These are phyloP conservation scores for Mimosa bimucronata DNA, from an alignment of 306 rosid species.

Conservation along the genomic window DNA sequence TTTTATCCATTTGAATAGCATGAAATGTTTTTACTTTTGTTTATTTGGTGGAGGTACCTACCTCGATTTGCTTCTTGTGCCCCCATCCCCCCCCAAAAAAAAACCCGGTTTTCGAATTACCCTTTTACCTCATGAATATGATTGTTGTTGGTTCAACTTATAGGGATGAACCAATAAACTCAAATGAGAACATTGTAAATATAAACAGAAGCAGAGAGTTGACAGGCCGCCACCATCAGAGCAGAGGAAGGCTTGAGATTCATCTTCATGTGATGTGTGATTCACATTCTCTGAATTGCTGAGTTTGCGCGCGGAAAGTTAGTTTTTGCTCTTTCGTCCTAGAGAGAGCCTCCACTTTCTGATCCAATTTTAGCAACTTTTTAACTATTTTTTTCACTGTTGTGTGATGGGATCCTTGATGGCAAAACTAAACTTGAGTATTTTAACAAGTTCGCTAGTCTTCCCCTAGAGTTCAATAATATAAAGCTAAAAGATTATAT, in stretches of 20 bases:
- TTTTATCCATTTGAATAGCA: conserved; percentile 1
- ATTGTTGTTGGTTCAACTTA: not conserved
- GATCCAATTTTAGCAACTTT: not conserved
- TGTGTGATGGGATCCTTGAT: not conserved
- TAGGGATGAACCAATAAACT: not conserved
- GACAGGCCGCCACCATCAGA: not conserved
- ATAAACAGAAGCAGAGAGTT: not conserved
- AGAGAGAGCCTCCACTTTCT: not conserved
- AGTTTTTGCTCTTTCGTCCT: not conserved
- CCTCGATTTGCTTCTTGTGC: not conserved
- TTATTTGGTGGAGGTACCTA: conserved; percentile 16
- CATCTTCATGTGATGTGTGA: not conserved
- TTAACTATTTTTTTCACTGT: too few species aligned
- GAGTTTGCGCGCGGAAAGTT: conserved; percentile 19
- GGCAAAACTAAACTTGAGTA: not conserved
- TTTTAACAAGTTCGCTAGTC: too few species aligned
- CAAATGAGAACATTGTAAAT: not conserved
- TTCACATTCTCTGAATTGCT: not conserved
- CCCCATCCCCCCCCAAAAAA: too few species aligned
- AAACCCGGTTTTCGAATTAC: too few species aligned
- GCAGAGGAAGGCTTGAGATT: not conserved
- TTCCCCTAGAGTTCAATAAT: not conserved
- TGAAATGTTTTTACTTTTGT: not conserved
- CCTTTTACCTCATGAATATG: not conserved
- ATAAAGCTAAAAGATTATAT: too few species aligned